Base-by-base conservation (phyloP, 2,329 filamentous ascomycete genomes). In the Botryotinia narcissicola region DNA sequence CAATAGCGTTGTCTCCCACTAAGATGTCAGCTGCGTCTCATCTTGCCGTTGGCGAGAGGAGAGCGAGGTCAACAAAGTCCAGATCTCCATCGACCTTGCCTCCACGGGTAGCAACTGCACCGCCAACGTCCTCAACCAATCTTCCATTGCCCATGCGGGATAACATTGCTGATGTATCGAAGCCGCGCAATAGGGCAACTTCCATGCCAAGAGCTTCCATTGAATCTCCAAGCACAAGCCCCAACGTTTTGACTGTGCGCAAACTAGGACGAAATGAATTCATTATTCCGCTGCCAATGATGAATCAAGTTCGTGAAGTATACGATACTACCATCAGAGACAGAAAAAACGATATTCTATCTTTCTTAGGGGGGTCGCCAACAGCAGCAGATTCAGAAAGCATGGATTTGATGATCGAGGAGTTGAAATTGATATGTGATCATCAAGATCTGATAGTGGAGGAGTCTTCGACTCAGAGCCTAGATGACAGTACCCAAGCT, bases 281-380 rank as follows among this genome's bases (percentile, higher is more conserved):
- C 75, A 76, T 86, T 6, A 81, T 91, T 46, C 90, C 89, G 0
- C 81, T 91, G 0, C 87, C 89, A 0, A 86, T 91, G 75, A 85
- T 87, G 25, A 83, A 87, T 22, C 87, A 84, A 70, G 82, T 84
- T 14, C 85, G 88, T 25, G 83, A 85, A 4, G 82, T 85, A 25
- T 91, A 91, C 75, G 82, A 86, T 54, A 84, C 86, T 44, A 83
- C 84, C 1, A 81, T 91, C 29, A 78, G 82, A 18, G 81, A 84
- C 22, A 83, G 84, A 75, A 84, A 83, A 73, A 76, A 79, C 10
- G 81, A 84, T 1, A 84, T 88, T n/a, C 80, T 83, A 25, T 81
- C 82, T 1, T 89, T 88, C 75, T 86, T 89, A 71, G 83, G 79
- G 5, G 83, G 85, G 44, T 29, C 54, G 29, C n/a, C 54, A 32